These are phyloP conservation scores for Saccharomycopsis fodiens DNA, from an alignment of 805 yeast species.

Conservation along the genomic window DNA sequence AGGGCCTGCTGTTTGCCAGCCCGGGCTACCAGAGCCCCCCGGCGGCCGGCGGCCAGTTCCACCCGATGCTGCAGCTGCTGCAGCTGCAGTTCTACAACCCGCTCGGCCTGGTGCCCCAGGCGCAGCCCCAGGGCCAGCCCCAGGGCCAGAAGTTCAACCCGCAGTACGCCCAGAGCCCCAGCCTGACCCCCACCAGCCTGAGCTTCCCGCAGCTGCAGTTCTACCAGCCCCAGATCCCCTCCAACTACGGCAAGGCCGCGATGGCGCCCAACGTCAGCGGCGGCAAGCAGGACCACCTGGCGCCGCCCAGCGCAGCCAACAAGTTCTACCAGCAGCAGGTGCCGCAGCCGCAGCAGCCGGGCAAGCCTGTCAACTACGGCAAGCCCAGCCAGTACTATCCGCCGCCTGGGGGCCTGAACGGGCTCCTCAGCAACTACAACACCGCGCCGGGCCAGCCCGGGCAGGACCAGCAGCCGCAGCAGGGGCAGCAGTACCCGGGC, in stretches of 20 bases:
- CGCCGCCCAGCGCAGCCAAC: neutral
- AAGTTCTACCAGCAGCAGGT: neutral
- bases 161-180: conserved; percentile 3
- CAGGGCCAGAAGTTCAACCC: neutral
- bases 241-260: neutral
- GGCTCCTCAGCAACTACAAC: neutral
- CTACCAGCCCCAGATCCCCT: conserved; percentile 3
- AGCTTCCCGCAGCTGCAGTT: conserved; percentile 2
- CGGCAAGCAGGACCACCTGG: neutral
- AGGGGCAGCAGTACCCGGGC: neutral
- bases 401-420: neutral
- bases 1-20: neutral
- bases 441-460: neutral
- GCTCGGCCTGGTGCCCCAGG: neutral
- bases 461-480: neutral
- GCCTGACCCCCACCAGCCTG: conserved; percentile 6
- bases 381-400: neutral
- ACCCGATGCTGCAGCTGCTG: conserved; percentile 3
- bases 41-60: conserved; percentile 10
- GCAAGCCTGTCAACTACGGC: neutral
- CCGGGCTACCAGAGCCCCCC: neutral
- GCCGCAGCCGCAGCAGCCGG: neutral
- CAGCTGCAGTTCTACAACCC: conserved; percentile 11
- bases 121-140: too few relatives aligned
- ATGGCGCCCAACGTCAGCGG: neutral